These are phyloP conservation scores for Acacia acuminata DNA, from an alignment of 306 rosid genomes.

Conservation along the genomic window DNA sequence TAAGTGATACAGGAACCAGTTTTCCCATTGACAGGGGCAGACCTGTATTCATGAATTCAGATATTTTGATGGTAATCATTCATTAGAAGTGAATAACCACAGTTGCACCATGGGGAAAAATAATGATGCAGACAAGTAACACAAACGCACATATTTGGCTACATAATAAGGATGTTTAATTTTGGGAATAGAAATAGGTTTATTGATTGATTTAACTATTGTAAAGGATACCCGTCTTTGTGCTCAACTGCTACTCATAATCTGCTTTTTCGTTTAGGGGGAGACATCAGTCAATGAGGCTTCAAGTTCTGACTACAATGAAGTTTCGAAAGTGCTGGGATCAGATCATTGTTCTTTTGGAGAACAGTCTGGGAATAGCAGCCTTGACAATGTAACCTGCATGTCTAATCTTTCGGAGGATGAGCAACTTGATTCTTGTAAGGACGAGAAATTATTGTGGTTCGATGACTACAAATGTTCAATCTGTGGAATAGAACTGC, in stretches of 20 bases:
- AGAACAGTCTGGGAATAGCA: constrained; percentile 32
- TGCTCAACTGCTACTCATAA: constrained; percentile 5
- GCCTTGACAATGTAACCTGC: constrained; percentile 28
- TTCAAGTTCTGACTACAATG: constrained; percentile 29
- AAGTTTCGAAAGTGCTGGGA: constrained; percentile 21
- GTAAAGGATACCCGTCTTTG: neutral
- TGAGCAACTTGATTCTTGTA: constrained; percentile 33
- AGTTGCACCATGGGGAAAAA: constrained; percentile 35
- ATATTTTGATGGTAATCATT: constrained; percentile 43
- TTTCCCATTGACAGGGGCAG: constrained; percentile 38
- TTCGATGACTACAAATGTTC: constrained; percentile 81
- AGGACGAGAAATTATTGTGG: constrained; percentile 53
- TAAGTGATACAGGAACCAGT: constrained; percentile 51
- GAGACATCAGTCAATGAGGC: constrained; percentile 32
- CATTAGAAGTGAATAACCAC: constrained; percentile 32
- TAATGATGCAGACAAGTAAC: constrained; percentile 39
- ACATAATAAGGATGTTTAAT: constrained; percentile 27
- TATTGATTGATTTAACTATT: constrained; percentile 25
- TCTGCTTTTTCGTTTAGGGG: constrained; percentile 35
- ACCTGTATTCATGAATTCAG: constrained; percentile 29
- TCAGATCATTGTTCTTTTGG: constrained; percentile 40
- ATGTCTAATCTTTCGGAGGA: constrained; percentile 32
- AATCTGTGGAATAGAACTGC: constrained; percentile 83
- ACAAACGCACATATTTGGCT: neutral
- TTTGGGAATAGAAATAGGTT: neutral